phyloP scores from a whole-genome alignment of 2,329 filamentous ascomycete species.

The Hypoxylon sp. region DNA sequence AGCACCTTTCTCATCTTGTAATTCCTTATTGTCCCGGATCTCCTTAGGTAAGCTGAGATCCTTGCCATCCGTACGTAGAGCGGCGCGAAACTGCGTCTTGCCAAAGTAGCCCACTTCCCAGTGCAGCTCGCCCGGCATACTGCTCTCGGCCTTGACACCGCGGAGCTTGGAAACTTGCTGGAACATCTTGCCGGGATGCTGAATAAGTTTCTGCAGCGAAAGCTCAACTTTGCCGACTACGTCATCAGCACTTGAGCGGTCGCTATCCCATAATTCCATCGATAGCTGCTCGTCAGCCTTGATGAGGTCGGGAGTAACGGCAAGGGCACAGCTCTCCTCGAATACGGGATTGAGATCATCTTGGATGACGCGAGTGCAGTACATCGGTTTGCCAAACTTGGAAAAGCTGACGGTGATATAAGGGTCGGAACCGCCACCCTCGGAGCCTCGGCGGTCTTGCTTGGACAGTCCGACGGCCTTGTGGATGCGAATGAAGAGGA shows the following conservation, averaged over 20 bases:
- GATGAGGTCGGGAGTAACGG: constrained; percentile 91
- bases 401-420: constrained; percentile 97
- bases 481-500: constrained; percentile 95
- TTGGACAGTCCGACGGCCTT: constrained; percentile 90
- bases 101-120: constrained; percentile 98
- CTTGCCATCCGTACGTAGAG: constrained; percentile 88
- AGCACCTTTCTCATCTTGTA: constrained; percentile 90
- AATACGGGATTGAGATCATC: constrained; percentile 95
- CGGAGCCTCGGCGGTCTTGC: constrained; percentile 85
- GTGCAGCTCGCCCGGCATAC: constrained; percentile 93
- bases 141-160: constrained; percentile 85
- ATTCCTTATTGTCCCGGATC: constrained; percentile 79
- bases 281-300: constrained; percentile 94
- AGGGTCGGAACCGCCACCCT: constrained; percentile 90
- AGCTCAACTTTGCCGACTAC: constrained; percentile 95
- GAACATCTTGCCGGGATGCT: constrained; percentile 94
- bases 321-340: constrained; percentile 86
- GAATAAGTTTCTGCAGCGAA: constrained; percentile 94
- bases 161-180: constrained; percentile 86
- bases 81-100: constrained; percentile 88
- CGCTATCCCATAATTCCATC: constrained; percentile 96
- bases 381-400: constrained; percentile 98
- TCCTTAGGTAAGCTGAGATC: constrained; percentile 81
- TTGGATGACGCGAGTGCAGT: constrained; percentile 95
- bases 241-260: constrained; percentile 91